Evolutionary conservation across 2,329 filamentous ascomycete species (phyloP), one percentile per base, ranked within the genome.

Genomic region (Leptographium procerum): DNA sequence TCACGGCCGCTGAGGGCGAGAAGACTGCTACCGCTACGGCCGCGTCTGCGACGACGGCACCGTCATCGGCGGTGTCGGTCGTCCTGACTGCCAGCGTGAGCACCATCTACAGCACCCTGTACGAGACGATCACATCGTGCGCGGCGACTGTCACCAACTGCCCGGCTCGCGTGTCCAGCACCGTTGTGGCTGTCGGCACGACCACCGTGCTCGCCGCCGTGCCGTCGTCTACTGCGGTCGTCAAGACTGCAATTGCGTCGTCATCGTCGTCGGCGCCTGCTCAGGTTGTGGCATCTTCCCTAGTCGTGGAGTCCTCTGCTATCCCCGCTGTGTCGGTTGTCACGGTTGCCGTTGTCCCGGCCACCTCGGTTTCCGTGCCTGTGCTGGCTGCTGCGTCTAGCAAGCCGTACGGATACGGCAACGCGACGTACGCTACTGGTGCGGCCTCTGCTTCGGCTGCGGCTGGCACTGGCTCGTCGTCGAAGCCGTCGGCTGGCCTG

Each of bases 31-130:
- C 34, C 19, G 28, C 36, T 24, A 8, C 33, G 10, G 36, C 34
- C n/a, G 13, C 52, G 52, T 36, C 52, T n/a, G 24, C 51, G 22
- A 36, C n/a, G 34, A 47, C 59, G 48, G 52, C 57, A 34, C 19
- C 16, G 0, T 54, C 56, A 14, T 50, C 53, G 16, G 54, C 33
- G 55, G 66, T 57, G 66, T 64, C 33, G 19, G 28, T 28, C 10
- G 19, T 14, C n/a, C 2, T 36, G 22, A 29, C 34, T n/a, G n/a
- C 70, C 57, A 54, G 47, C 43, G 51, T 61, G 53, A 62, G 59
- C 57, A 72, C 71, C n/a, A 67, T 76, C 56, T 74, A 69, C 65
- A 70, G 69, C 55, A 75, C 71, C 22, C 63, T 63, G 16, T 66
- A 81, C 62, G 73, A 79, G 63, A 64, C 64, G 56, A 51, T 64